Conservation (phyloP, 495 filamentous ascomycete genomes). For the Penicillium taxi region DNA sequence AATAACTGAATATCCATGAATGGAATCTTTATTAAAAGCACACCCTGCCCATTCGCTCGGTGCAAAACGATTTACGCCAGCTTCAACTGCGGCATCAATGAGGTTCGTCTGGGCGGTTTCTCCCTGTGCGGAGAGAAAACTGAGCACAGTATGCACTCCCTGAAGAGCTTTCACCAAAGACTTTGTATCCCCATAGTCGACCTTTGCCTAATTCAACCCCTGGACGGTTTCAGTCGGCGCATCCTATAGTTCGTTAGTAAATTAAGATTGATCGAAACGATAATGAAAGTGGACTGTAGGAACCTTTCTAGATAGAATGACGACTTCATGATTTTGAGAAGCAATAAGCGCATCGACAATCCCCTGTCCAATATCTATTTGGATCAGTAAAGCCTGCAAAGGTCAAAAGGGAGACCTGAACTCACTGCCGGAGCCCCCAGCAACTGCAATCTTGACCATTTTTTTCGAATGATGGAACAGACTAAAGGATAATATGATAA, state of each 20-base stretch:
- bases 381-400: slow-evolving; percentile 5
- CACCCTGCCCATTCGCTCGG: slow-evolving; percentile 27
- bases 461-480: no score
- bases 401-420: neutral
- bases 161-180: slow-evolving; percentile 30
- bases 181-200: slow-evolving; percentile 36
- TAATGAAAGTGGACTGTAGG: slow-evolving; percentile 1
- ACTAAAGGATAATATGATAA: no score
- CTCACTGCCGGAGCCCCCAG: slow-evolving; percentile 46
- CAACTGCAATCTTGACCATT: slow-evolving; percentile 52
- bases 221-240: slow-evolving; percentile 4
- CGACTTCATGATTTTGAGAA: slow-evolving; percentile 44
- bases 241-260: slow-evolving; percentile 2
- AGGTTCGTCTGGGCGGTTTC: slow-evolving; percentile 41
- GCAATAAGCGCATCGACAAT: slow-evolving; percentile 46
- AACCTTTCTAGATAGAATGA: slow-evolving; percentile 41
- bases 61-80: slow-evolving; percentile 53
- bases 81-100: slow-evolving; percentile 53
- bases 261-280: neutral
- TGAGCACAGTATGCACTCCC: slow-evolving; percentile 49
- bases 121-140: slow-evolving; percentile 35
- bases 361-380: slow-evolving; percentile 44
- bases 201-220: slow-evolving; percentile 29
- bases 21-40: no score
- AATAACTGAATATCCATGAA: no score